Evolutionary conservation across 2,329 filamentous ascomycete species (phyloP).

Genomic region (Penicillium expansum): DNA sequence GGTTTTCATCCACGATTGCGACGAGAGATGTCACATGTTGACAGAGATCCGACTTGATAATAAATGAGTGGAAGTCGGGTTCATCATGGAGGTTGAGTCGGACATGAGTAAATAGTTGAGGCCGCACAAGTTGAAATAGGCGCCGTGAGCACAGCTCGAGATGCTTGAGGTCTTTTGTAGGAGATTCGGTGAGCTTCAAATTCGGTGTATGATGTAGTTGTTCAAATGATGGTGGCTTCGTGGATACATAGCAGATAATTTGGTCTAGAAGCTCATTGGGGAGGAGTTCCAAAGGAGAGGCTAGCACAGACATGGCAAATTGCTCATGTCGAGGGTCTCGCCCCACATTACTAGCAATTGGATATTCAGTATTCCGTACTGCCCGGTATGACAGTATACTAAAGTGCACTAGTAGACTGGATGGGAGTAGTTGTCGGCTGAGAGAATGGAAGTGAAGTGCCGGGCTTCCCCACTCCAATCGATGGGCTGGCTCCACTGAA

Average conservation of each 20-base stretch:
- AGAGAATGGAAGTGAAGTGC: conserved; percentile 18
- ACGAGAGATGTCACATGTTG: conserved; percentile 50
- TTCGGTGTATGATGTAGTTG: conserved; percentile 53
- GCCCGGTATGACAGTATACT: background rate
- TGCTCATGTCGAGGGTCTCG: conserved; percentile 25
- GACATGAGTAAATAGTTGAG: conserved; percentile 58
- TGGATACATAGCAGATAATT: conserved; percentile 57
- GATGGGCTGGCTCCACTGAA: conserved; percentile 13
- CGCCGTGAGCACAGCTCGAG: conserved; percentile 53
- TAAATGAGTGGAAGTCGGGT: conserved; percentile 39
- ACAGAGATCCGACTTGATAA: conserved; percentile 31
- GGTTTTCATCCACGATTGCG: conserved; percentile 42
- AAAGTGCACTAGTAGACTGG: background rate
- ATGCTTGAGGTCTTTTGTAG: conserved; percentile 52
- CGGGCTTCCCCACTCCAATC: conserved; percentile 19
- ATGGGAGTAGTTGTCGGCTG: conserved; percentile 14
- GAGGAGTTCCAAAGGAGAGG: conserved; percentile 35
- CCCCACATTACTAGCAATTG: conserved; percentile 16
- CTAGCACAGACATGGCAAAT: conserved; percentile 23
- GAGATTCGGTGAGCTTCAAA: conserved; percentile 42
- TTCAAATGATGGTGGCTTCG: conserved; percentile 48
- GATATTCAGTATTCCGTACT: background rate
- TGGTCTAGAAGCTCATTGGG: conserved; percentile 62
- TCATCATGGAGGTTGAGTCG: conserved; percentile 40
- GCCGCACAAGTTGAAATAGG: conserved; percentile 54